A percentile compares a stretch with the other conserved stretches of the same genome.
These are phyloP conservation scores for Verbena officinalis DNA, from an alignment of 257 asterid genomes.

Conservation along the genomic window DNA sequence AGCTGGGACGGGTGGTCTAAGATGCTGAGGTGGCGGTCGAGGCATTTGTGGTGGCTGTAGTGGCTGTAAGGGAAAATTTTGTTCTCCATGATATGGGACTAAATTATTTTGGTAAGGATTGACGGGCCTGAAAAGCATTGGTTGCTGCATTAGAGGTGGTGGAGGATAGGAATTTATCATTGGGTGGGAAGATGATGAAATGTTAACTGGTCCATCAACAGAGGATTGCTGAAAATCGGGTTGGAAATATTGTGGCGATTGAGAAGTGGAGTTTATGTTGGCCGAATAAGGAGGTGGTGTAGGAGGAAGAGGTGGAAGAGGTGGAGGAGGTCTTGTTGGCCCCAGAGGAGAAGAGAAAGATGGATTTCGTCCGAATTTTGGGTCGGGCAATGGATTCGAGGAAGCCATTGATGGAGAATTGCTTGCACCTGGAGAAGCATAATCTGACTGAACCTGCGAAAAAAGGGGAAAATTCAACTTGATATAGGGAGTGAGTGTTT, in stretches of 20 bases:
- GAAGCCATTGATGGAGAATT: slow-evolving; percentile 40
- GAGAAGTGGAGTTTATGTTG: slow-evolving; percentile 28
- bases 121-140: slow-evolving; percentile 42
- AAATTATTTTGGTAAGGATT: slow-evolving; percentile 57
- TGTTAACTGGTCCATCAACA: not conserved
- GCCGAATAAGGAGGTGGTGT: slow-evolving; percentile 72
- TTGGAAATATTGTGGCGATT: not conserved
- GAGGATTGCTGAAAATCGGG: slow-evolving; percentile 44
- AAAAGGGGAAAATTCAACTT: not conserved
- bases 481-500: too few relatives aligned
- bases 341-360: slow-evolving; percentile 34
- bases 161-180: slow-evolving; percentile 58
- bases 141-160: slow-evolving; percentile 43
- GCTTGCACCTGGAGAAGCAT: not conserved
- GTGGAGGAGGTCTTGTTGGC: slow-evolving; percentile 57
- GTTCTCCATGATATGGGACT: slow-evolving; percentile 66
- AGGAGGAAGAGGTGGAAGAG: slow-evolving; percentile 84
- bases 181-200: slow-evolving; percentile 35
- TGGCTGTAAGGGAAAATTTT: slow-evolving; percentile 74
- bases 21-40: slow-evolving; percentile 80
- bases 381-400: slow-evolving; percentile 19
- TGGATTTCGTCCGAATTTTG: not conserved
- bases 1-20: slow-evolving; percentile 70
- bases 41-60: slow-evolving; percentile 92
- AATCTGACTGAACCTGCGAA: not conserved